Base-by-base conservation (phyloP, 2,329 filamentous ascomycete genomes). In the Boeremia exigua region DNA sequence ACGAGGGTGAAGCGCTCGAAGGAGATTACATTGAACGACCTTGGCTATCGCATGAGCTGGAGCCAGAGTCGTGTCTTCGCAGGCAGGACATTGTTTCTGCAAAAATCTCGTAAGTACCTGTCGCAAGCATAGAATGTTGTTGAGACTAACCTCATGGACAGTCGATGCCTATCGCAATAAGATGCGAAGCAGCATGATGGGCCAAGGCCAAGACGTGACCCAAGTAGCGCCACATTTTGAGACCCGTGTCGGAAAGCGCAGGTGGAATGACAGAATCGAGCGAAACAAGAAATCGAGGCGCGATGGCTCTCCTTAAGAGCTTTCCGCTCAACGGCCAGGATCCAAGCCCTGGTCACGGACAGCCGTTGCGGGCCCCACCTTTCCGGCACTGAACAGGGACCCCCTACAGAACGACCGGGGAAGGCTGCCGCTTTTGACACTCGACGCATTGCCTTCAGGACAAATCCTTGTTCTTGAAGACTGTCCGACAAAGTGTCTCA, bases 1-100 rank as follows among this genome's bases (percentile, higher is more conserved):
- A 87, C 87, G 45, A 87, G 85, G 70, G 80, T 81, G 39, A 85
- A 86, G 63, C 86, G 92, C 45, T 85, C 83, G 45, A 95, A 91
- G 78, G 94, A 98, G 73, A 87, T 95, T n/a, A 86, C 91, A 44
- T 80, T 98, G 59, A 98, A 98, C 72, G 93, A 98, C 71, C 80
- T 98, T 40, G 94, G 92, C 2, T 96, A 96, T 75, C 87, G 94
- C 42, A 96, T 99, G 90, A 93, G 91, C 44, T 99, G 95, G 94
- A 88, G 93, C 50, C 94, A 98, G 79, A 95, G 92, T 74, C 84
- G 94, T 69, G 91, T 94, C 10, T 97, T 98, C 79, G 88, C 92
- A 1, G 90, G 89, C 11, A 85, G 92, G 65, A 92, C 89, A 36
- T 82, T 96, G 43, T 97, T 97, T 75, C 80, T 97, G 68, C 94